Evolutionary conservation across 1,284 basidiomycete species (phyloP).

Genomic region (Pyrrhoderma noxium): DNA sequence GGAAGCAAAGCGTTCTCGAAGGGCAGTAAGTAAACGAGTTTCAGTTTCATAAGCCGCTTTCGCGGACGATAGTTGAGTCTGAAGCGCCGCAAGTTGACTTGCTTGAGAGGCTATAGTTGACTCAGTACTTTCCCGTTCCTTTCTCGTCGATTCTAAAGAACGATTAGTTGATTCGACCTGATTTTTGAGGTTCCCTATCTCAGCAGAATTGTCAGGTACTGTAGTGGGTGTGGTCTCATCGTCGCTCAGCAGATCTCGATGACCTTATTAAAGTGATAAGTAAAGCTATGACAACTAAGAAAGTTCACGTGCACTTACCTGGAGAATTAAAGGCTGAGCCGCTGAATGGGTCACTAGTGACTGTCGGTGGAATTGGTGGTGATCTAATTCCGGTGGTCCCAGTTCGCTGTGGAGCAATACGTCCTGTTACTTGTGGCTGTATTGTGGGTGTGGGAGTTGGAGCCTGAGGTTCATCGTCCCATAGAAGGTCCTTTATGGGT

Average conservation of each 20-base stretch:
- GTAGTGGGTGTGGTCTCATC: conserved; percentile 47
- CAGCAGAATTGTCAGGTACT: conserved; percentile 66
- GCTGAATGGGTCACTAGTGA: conserved; percentile 21
- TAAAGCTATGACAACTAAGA: neutral
- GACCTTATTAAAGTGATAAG: conserved; percentile 22
- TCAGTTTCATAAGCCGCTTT: conserved; percentile 85
- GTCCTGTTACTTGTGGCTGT: conserved; percentile 33
- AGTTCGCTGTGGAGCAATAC: conserved; percentile 22
- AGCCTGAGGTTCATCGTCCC: conserved; percentile 60
- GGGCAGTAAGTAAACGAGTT: conserved; percentile 61
- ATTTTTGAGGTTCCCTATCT: conserved; percentile 82
- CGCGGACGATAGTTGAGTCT: conserved; percentile 68
- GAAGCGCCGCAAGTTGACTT: conserved; percentile 61
- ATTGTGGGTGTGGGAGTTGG: conserved; percentile 20
- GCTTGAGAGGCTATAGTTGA: conserved; percentile 55
- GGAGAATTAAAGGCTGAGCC: neutral
- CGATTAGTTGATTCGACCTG: conserved; percentile 76
- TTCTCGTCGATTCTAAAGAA: conserved; percentile 54
- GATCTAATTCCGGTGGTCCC: conserved; percentile 17
- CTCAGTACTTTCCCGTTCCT: conserved; percentile 53
- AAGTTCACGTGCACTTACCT: neutral
- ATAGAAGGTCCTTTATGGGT: conserved; percentile 37
- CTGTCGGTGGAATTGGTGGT: conserved; percentile 32
- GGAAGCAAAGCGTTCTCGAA: conserved; percentile 66
- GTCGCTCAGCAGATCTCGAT: conserved; percentile 60